Evolutionary conservation across 2,329 filamentous ascomycete genomes (phyloP), one percentile per base, ranked within the genome.

Genomic region (Claviceps sp.): DNA sequence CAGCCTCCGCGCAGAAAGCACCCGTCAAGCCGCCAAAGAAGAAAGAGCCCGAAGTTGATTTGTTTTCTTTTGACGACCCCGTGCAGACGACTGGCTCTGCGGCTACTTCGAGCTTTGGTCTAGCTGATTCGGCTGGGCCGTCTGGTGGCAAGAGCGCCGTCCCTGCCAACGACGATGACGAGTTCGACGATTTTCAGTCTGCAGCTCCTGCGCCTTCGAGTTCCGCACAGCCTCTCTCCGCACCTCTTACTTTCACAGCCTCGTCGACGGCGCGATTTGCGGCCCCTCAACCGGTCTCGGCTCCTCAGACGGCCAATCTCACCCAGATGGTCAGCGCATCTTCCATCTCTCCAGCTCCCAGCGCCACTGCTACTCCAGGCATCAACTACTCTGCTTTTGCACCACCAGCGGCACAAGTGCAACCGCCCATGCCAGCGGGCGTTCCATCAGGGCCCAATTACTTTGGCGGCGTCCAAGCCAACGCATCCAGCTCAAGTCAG

Each of bases 141-240:
- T 59, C 56, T 50, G 51, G 51, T 49, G 55, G 55, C 37, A 8
- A 34, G 30, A 34, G 9, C n/a, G 57, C 54, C 1, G 57, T 57
- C 18, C 47, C 69, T 16, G 68, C 69, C 34, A 72, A 73, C 43
- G 82, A 80, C 56, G 91, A 96, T 57, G 90, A 95, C 59, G 93
- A 96, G 57, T 97, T 97, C 63, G 93, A 97, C 64, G 93, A 98
- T 64, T 97, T 97, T 75, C 88, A 95, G 67, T 95, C 89, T 20
- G 91, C 91, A 14, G 73, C 85, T 2, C 79, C 84, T 3, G 72
- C 80, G 26, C 62, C 73, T 14, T 67, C 68, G n/a, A 64, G 74
- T 11, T 65, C 73, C 18, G 67, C 75, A 57, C 65, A 68, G 71
- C 60, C 76, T 62, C 52, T 78, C 60, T 59, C 75, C 60, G 58